Evolutionary conservation across 441 rosid genomes (phyloP).

Genomic region (Mallotus repandus): DNA sequence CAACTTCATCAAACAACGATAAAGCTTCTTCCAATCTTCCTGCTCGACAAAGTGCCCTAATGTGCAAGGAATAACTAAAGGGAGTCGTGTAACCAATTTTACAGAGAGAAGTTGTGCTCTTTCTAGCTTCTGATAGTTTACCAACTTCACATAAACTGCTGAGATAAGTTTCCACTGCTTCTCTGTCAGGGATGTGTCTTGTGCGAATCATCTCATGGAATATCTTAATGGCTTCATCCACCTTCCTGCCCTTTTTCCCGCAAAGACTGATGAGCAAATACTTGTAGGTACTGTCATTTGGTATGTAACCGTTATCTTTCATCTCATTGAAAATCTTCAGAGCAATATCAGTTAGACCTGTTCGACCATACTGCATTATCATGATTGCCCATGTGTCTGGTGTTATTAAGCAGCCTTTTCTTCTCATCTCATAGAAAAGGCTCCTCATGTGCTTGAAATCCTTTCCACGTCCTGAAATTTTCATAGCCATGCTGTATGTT

Average conservation of each 20-base stretch:
- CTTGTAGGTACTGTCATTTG: constrained; percentile 63
- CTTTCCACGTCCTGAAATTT: constrained; percentile 73
- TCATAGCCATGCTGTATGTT: constrained; percentile 83
- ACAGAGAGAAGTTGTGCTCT: constrained; percentile 41
- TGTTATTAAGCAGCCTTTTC: constrained; percentile 55
- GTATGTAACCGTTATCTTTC: constrained; percentile 50
- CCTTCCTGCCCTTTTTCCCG: constrained; percentile 64
- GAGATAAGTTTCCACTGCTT: constrained; percentile 55
- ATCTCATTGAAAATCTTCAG: constrained; percentile 61
- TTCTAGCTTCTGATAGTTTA: constrained; percentile 50
- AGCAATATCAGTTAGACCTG: constrained; percentile 73
- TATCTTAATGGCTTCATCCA: constrained; percentile 53
- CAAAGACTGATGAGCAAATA: constrained; percentile 67
- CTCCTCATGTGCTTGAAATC: constrained; percentile 81
- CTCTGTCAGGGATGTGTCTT: constrained; percentile 59
- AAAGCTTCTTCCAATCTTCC: constrained; percentile 70
- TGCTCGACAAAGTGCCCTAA: constrained; percentile 74
- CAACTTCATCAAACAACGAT: constrained; percentile 36
- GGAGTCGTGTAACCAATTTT: constrained; percentile 56
- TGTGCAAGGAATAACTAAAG: constrained; percentile 52
- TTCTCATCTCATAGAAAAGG: constrained; percentile 77
- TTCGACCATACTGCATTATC: constrained; percentile 82
- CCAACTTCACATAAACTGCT: constrained; percentile 63
- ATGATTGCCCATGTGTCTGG: constrained; percentile 81
- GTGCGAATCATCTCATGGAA: constrained; percentile 69